Evolutionary conservation across 1,284 basidiomycete species (phyloP).

Genomic region (Butyriboletus appendiculatus): DNA sequence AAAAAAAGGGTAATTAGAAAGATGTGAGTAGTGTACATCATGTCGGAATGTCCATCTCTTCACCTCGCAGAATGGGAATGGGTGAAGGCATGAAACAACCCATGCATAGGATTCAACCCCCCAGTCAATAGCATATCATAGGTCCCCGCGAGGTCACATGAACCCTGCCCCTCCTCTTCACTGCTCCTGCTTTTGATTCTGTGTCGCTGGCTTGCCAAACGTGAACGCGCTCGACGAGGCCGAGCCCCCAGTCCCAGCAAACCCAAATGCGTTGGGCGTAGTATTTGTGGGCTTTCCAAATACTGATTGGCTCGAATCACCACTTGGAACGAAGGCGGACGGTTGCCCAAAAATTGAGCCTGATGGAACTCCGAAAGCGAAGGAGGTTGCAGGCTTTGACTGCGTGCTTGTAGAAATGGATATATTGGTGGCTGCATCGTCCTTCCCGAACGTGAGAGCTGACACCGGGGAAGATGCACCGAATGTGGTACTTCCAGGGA

Average conservation of each 20-base stretch:
- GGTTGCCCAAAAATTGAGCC: constrained; percentile 17
- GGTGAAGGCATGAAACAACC: neutral
- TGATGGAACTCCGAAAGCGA: constrained; percentile 21
- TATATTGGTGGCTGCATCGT: constrained; percentile 7
- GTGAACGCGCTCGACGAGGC: constrained; percentile 19
- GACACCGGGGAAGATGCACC: constrained; percentile 7
- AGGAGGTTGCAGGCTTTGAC: constrained; percentile 18
- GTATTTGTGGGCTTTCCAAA: constrained; percentile 26
- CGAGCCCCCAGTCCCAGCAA: constrained; percentile 23
- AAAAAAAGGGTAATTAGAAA: constrained; percentile 2
- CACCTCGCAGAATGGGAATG: neutral
- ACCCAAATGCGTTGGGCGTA: constrained; percentile 37
- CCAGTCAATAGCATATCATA: neutral
- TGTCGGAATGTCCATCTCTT: neutral
- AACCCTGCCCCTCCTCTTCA: constrained; percentile 8
- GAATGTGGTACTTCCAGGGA: constrained; percentile 9
- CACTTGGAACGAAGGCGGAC: neutral
- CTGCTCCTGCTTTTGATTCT: constrained; percentile 37
- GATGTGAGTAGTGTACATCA: constrained; percentile 23
- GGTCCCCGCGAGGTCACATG: neutral
- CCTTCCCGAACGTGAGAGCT: constrained; percentile 27
- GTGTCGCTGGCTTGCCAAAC: constrained; percentile 29
- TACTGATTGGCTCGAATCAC: constrained; percentile 14
- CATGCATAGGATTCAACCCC: neutral
- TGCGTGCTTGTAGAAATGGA: constrained; percentile 7